Percentiles rank a stretch among this genome's conserved stretches.
phyloP scores from a whole-genome alignment of 768 basidiomycete genomes.

The Lentinula aciculospora region DNA sequence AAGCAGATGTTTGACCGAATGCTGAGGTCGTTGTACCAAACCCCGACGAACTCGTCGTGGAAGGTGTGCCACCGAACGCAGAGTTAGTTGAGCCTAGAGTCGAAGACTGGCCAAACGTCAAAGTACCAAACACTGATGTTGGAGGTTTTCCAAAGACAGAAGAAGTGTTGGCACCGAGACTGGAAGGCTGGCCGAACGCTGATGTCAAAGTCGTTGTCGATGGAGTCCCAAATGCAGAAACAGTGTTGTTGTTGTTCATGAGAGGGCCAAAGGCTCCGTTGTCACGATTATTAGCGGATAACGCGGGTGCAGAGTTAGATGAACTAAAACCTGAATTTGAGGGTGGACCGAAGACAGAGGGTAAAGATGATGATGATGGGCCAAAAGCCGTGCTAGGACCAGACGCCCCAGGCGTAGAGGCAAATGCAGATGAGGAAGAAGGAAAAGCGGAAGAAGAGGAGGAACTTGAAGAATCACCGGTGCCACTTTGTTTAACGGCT shows the following conservation, averaged over 20 bases:
- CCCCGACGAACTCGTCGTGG: constrained; percentile 9
- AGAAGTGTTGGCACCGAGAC: neutral
- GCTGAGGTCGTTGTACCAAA: constrained; percentile 17
- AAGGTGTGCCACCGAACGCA: neutral
- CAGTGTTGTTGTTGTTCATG: neutral
- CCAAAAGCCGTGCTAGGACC: constrained; percentile 32
- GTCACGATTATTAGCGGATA: neutral
- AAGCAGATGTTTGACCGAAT: constrained; percentile 9
- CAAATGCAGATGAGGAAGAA: constrained; percentile 16
- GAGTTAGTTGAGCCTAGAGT: neutral
- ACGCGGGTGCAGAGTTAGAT: neutral
- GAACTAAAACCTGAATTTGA: neutral
- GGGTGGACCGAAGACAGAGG: constrained; percentile 18
- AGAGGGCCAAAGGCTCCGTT: constrained; percentile 8
- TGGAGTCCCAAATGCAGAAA: constrained; percentile 16
- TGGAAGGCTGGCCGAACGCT: constrained; percentile 7
- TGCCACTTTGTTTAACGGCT: constrained; percentile 38
- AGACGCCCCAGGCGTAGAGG: constrained; percentile 17
- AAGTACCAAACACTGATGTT: neutral
- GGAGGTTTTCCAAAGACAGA: neutral
- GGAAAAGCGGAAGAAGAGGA: constrained; percentile 13
- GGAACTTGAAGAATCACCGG: constrained; percentile 4
- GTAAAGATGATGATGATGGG: constrained; percentile 12
- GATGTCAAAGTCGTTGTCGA: constrained; percentile 15
- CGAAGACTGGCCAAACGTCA: neutral